Evolutionary conservation across 805 yeast species (phyloP).

Genomic region (Metschnikowia noctiluminum): DNA sequence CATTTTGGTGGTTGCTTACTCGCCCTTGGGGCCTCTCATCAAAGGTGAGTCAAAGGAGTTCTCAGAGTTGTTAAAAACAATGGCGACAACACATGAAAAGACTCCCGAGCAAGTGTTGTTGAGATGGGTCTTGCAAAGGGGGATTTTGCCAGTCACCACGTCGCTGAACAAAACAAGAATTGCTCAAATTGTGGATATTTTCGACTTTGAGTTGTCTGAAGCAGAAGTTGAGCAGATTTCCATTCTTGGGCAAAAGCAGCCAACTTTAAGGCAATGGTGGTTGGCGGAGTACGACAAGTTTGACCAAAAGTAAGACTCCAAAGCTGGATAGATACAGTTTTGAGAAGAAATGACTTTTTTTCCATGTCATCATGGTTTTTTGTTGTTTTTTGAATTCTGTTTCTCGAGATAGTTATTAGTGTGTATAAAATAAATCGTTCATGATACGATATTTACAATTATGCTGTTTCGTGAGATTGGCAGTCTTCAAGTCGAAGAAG

Average conservation of each 20-base stretch:
- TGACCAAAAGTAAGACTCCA: conserved; percentile 2
- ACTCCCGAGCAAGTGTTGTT: conserved; percentile 42
- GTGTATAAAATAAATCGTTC: no score
- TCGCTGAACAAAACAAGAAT: conserved; percentile 40
- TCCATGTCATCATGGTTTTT: no score
- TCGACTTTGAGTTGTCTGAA: conserved; percentile 48
- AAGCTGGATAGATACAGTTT: no score
- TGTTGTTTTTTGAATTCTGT: no score
- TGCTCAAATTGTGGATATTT: conserved; percentile 38
- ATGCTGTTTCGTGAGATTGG: no score
- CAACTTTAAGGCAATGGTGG: conserved; percentile 27
- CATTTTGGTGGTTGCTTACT: conserved; percentile 25
- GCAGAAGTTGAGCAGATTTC: conserved; percentile 40
- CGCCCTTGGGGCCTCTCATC: conserved; percentile 25
- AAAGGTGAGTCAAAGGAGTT: conserved; percentile 19
- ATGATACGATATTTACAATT: no score
- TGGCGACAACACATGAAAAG: conserved; percentile 36
- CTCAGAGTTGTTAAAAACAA: conserved; percentile 22
- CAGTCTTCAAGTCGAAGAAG: no score
- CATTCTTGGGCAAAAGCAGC: conserved; percentile 11
- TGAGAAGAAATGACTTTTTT: no score
- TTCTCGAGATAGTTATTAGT: no score
- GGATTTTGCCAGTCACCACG: conserved; percentile 47
- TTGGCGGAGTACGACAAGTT: conserved; percentile 14
- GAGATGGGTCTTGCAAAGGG: conserved; percentile 42